Evolutionary conservation across 345 rosid genomes (phyloP).

Genomic region (Clarkia xantiana): DNA sequence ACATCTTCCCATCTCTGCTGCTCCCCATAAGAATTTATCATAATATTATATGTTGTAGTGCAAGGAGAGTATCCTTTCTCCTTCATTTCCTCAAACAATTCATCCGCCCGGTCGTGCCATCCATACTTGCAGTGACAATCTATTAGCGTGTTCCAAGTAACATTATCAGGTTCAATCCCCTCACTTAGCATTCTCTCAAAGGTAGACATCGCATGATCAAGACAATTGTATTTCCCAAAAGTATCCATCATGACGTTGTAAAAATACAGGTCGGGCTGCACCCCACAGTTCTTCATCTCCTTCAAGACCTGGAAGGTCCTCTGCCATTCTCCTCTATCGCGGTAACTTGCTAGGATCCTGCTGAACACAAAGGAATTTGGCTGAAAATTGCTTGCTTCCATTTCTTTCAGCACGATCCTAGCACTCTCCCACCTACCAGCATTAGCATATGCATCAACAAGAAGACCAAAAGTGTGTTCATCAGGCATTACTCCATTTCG

Average conservation of each 20-base stretch:
- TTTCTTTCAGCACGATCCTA: slow-evolving; percentile 78
- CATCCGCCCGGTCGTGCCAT: slow-evolving; percentile 55
- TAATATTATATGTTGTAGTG: slow-evolving; percentile 67
- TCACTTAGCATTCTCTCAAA: slow-evolving; percentile 68
- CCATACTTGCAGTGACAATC: slow-evolving; percentile 78
- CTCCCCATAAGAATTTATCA: slow-evolving; percentile 73
- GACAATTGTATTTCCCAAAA: slow-evolving; percentile 82
- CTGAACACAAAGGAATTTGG: slow-evolving; percentile 72
- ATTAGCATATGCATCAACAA: slow-evolving; percentile 76
- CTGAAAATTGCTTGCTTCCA: slow-evolving; percentile 62
- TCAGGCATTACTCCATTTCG: slow-evolving; percentile 66
- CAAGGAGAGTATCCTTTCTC: slow-evolving; percentile 65
- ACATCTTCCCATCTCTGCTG: slow-evolving; percentile 79
- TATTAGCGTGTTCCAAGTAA: slow-evolving; percentile 94
- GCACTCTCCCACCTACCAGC: slow-evolving; percentile 97
- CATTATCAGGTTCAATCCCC: slow-evolving; percentile 65
- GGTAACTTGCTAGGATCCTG: slow-evolving; percentile 65
- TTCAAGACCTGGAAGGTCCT: slow-evolving; percentile 75
- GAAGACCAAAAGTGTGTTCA: slow-evolving; percentile 72
- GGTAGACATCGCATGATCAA: slow-evolving; percentile 78
- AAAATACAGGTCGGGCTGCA: slow-evolving; percentile 68
- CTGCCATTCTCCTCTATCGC: slow-evolving; percentile 94
- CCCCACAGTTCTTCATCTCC: slow-evolving; percentile 82
- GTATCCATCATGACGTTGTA: slow-evolving; percentile 93
- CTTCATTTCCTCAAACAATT: slow-evolving; percentile 70